Conservation (phyloP, 2,329 filamentous ascomycete genomes). For the Colletotrichum camelliae region DNA sequence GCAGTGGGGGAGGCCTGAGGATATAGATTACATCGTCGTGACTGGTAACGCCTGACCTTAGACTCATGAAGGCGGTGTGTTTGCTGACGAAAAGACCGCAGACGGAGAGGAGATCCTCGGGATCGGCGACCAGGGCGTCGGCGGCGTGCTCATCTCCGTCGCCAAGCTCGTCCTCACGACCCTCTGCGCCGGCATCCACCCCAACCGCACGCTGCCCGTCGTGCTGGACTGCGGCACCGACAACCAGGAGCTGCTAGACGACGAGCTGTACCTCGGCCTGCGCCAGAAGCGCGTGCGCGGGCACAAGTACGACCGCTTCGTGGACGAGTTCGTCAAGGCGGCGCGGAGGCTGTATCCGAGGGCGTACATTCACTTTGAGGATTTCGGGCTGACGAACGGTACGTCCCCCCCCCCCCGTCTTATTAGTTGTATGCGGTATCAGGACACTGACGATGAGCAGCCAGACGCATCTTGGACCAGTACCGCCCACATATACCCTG, state of each 20-base stretch:
- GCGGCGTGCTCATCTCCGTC: slow-evolving; percentile 82
- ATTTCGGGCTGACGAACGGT: slow-evolving; percentile 81
- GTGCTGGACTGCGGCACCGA: slow-evolving; percentile 87
- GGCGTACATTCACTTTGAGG: slow-evolving; percentile 89
- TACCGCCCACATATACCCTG: slow-evolving; percentile 78
- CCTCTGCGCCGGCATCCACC: slow-evolving; percentile 85
- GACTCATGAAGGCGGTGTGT: not conserved
- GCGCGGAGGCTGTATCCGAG: slow-evolving; percentile 75
- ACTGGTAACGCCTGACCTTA: slow-evolving; percentile 60
- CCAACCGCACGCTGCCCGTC: slow-evolving; percentile 77
- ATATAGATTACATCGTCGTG: slow-evolving; percentile 89
- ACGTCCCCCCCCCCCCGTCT: not conserved
- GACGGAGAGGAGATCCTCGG: slow-evolving; percentile 78
- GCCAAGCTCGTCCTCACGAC: slow-evolving; percentile 86
- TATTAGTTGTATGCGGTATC: no score
- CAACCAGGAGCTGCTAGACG: slow-evolving; percentile 75
- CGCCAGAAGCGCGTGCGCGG: slow-evolving; percentile 71
- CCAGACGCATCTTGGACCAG: slow-evolving; percentile 75
- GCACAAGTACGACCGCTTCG: slow-evolving; percentile 76
- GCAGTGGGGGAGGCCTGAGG: slow-evolving; percentile 72
- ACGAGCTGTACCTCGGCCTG: slow-evolving; percentile 82
- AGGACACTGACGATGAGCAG: slow-evolving; percentile 35
- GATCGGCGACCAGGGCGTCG: slow-evolving; percentile 88
- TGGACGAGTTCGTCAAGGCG: slow-evolving; percentile 74
- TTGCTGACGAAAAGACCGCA: slow-evolving; percentile 23